Conservation (phyloP, 225 moss, liverwort and hornwort genomes). For the Takakia lepidozioides region DNA sequence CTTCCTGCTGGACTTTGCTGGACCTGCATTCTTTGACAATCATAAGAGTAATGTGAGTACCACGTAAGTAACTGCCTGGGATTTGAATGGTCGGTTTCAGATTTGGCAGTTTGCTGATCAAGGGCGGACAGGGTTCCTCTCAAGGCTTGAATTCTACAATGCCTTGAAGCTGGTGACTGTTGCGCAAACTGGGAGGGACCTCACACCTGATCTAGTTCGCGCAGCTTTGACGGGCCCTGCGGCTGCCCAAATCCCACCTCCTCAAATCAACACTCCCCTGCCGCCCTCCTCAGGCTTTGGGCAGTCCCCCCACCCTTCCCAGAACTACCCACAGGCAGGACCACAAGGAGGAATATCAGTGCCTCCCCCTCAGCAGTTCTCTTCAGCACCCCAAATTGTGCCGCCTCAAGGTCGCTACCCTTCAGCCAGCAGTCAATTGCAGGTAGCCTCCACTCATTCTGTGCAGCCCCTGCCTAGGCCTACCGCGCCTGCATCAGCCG, state of each 20-base stretch:
- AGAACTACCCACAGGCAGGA: slow-evolving; percentile 21
- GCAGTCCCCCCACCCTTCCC: slow-evolving; percentile 23
- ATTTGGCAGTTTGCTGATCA: slow-evolving; percentile 98
- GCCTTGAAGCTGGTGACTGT: slow-evolving; percentile 98
- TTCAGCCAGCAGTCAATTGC: no score
- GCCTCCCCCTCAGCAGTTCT: no score
- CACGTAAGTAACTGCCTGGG: no score
- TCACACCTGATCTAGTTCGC: slow-evolving; percentile 82
- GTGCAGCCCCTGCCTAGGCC: no score
- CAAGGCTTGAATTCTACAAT: slow-evolving; percentile 80
- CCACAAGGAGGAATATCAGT: slow-evolving; percentile 20
- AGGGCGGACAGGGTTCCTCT: slow-evolving; percentile 67
- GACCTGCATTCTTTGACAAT: no score
- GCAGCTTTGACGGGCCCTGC: slow-evolving; percentile 88
- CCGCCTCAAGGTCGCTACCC: no score
- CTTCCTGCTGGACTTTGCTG: no score
- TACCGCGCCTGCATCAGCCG: no score
- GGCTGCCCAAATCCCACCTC: slow-evolving; percentile 91
- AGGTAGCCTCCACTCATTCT: no score
- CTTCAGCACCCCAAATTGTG: no score
- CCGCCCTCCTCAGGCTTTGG: slow-evolving; percentile 42
- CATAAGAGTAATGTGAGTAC: no score
- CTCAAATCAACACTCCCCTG: slow-evolving; percentile 54
- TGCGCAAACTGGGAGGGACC: slow-evolving; percentile 86
- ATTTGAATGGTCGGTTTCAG: no score